Conservation (phyloP, 352 stramenopile genomes). For the Globisporangium recalcitrans region DNA sequence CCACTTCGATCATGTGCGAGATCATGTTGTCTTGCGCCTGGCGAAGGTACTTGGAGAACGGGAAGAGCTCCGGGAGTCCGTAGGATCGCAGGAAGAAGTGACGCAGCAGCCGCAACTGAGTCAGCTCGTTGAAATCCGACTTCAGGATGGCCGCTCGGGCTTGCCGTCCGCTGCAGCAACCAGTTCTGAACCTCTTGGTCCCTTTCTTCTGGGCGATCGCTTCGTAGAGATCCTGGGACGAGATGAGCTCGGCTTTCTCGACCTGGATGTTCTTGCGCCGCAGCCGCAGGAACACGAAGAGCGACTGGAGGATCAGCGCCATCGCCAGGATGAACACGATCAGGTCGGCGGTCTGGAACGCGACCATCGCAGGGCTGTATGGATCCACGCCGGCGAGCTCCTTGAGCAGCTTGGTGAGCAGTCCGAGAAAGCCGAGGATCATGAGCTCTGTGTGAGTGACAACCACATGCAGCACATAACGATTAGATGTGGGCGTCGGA, state of each 20-base stretch:
- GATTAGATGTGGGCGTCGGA: neutral
- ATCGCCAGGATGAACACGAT: constrained; percentile 53
- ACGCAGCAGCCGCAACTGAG: constrained; percentile 35
- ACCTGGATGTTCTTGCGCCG: constrained; percentile 33
- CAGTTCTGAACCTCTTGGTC: neutral
- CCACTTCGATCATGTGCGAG: constrained; percentile 73
- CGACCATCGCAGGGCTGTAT: constrained; percentile 30
- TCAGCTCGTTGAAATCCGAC: constrained; percentile 16
- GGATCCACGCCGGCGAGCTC: constrained; percentile 25
- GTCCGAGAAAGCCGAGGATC: constrained; percentile 47
- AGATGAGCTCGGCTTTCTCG: constrained; percentile 42
- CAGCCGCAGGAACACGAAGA: constrained; percentile 38
- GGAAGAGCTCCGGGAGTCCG: constrained; percentile 44
- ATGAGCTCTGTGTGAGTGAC: constrained; percentile 32
- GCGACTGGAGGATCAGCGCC: constrained; percentile 46
- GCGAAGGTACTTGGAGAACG: constrained; percentile 72
- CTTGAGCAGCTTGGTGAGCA: constrained; percentile 47
- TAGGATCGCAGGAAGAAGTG: constrained; percentile 42
- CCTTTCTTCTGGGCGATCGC: neutral
- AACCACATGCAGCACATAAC: neutral
- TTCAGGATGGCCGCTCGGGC: neutral
- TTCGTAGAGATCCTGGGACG: constrained; percentile 34
- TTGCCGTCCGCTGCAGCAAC: neutral
- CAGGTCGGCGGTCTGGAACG: constrained; percentile 50
- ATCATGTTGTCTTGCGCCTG: constrained; percentile 74